phyloP scores from a whole-genome alignment of 768 basidiomycete genomes.

The Amylocystis lapponica region DNA sequence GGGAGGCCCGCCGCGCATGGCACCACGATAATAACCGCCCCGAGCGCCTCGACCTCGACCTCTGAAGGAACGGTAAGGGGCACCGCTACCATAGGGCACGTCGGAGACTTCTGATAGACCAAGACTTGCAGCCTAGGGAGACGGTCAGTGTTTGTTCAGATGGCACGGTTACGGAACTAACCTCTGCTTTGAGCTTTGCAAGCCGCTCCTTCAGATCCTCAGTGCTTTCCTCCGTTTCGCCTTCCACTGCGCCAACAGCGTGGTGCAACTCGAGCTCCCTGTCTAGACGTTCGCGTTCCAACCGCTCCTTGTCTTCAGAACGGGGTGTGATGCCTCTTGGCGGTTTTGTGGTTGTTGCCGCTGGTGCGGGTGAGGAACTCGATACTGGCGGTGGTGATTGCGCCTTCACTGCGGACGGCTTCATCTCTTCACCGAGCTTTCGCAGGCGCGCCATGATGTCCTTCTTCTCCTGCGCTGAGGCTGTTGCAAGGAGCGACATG shows the following conservation, averaged over 20 bases:
- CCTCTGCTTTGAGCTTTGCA: slow-evolving; percentile 76
- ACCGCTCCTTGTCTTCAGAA: slow-evolving; percentile 41
- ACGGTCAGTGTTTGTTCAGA: neutral
- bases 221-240: slow-evolving; percentile 46
- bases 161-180: slow-evolving; percentile 20
- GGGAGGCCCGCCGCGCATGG: slow-evolving; percentile 59
- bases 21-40: slow-evolving; percentile 54
- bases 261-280: slow-evolving; percentile 76
- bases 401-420: slow-evolving; percentile 27
- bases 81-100: slow-evolving; percentile 26
- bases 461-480: slow-evolving; percentile 71
- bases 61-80: slow-evolving; percentile 44
- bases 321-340: slow-evolving; percentile 21
- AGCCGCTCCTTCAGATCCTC: slow-evolving; percentile 72
- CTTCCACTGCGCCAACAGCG: slow-evolving; percentile 31
- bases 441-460: slow-evolving; percentile 69
- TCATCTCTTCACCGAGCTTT: slow-evolving; percentile 79
- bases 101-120: slow-evolving; percentile 53
- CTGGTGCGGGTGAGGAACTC: slow-evolving; percentile 22
- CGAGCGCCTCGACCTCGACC: slow-evolving; percentile 53
- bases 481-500: slow-evolving; percentile 62
- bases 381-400: slow-evolving; percentile 23
- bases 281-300: slow-evolving; percentile 66
- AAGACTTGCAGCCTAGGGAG: slow-evolving; percentile 60
- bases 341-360: neutral